Percentiles rank a stretch among this genome's conserved stretches.
Evolutionary conservation across 805 yeast genomes (phyloP).

Genomic region (Saturnispora dispora): DNA sequence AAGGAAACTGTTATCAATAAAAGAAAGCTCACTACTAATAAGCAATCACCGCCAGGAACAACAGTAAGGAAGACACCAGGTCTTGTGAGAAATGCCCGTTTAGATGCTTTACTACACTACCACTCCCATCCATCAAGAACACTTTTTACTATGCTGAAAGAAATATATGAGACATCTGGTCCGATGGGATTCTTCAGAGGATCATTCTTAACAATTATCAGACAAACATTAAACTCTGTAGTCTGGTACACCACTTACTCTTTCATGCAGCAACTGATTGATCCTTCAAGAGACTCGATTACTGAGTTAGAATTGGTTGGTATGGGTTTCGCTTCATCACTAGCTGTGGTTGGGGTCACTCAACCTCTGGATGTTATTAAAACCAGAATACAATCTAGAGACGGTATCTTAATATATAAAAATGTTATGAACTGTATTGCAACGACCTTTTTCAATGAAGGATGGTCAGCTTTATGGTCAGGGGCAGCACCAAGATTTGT

Average conservation of each 20-base stretch:
- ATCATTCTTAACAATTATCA: conserved; percentile 64
- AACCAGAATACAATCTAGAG: conserved; percentile 75
- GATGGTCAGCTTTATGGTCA: conserved; percentile 40
- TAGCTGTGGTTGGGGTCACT: conserved; percentile 66
- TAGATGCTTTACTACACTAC: conserved; percentile 26
- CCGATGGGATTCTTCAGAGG: conserved; percentile 75
- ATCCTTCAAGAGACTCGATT: conserved; percentile 42
- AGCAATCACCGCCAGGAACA: conserved; percentile 8
- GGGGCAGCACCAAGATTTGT: conserved; percentile 61
- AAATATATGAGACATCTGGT: conserved; percentile 68
- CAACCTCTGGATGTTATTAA: conserved; percentile 88
- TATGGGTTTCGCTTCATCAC: conserved; percentile 55
- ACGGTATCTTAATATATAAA: conserved; percentile 47
- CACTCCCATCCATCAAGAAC: conserved; percentile 48
- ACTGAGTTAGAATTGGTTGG: conserved; percentile 29
- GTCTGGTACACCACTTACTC: conserved; percentile 82
- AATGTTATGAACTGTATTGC: conserved; percentile 53
- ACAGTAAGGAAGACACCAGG: not conserved
- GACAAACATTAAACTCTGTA: conserved; percentile 73
- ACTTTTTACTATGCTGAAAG: conserved; percentile 44
- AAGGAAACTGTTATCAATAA: not conserved
- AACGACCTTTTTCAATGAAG: conserved; percentile 39
- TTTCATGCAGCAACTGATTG: conserved; percentile 59
- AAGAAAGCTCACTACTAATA: conserved; percentile 5
- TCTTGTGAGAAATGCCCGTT: conserved; percentile 4